phyloP scores from a whole-genome alignment of 345 rosid genomes.

The Gossypium sturtianum region DNA sequence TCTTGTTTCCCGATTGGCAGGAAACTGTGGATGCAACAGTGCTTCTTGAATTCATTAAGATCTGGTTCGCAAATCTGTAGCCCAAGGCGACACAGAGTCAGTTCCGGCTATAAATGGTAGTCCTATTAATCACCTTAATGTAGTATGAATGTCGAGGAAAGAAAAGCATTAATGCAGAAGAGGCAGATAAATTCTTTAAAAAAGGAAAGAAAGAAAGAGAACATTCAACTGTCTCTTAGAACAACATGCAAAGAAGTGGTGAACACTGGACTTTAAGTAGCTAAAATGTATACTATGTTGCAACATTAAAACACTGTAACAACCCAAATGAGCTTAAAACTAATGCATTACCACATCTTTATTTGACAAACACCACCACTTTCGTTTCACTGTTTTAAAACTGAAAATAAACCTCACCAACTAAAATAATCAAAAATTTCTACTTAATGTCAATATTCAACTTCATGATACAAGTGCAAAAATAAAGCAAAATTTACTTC shows the following conservation, averaged over 20 bases:
- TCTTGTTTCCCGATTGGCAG: conserved; percentile 61
- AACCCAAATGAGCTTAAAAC: background rate
- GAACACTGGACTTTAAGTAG: background rate
- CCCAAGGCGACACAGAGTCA: background rate
- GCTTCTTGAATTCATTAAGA: conserved; percentile 44
- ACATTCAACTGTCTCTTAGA: background rate
- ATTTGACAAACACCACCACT: background rate
- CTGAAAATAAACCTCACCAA: background rate
- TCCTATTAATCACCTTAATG: background rate
- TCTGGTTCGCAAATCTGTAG: conserved; percentile 20
- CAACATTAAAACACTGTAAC: background rate
- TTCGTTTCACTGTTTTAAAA: no score
- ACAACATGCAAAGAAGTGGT: background rate
- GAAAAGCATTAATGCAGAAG: background rate
- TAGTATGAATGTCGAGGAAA: background rate
- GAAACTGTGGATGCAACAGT: conserved; percentile 47
- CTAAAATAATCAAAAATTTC: background rate
- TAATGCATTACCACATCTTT: background rate
- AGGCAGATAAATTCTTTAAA: background rate
- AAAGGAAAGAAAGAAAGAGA: background rate
- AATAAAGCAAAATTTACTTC: background rate
- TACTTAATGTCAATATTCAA: background rate
- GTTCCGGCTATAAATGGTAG: background rate
- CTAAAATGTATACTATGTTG: background rate
- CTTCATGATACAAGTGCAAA: background rate